phyloP scores from a whole-genome alignment of 306 rosid species.

The Oemleria cerasiformis region DNA sequence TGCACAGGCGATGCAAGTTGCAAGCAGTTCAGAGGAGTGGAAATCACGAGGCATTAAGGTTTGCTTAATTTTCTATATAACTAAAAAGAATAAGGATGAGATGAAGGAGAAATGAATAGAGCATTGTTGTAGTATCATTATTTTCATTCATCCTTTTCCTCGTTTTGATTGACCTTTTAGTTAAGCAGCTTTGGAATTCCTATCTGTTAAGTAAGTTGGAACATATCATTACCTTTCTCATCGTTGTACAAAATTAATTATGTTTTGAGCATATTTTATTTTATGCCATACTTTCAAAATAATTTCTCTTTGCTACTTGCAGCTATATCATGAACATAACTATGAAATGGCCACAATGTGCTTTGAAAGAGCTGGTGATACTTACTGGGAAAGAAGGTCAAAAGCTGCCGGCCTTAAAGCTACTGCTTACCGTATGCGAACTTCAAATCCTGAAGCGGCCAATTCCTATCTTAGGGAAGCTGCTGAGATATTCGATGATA shows the following conservation, averaged over 20 bases:
- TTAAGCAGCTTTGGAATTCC: no score
- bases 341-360: conserved; percentile 74
- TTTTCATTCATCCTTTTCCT: no score
- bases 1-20: conserved; percentile 70
- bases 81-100: not conserved
- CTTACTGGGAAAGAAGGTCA: conserved; percentile 68
- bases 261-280: conserved; percentile 35
- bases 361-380: conserved; percentile 71
- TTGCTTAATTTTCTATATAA: not conserved
- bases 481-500: conserved; percentile 25
- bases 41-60: conserved; percentile 72
- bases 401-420: conserved; percentile 67
- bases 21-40: conserved; percentile 77
- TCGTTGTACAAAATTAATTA: no score
- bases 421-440: conserved; percentile 42
- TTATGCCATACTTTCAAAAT: conserved; percentile 30
- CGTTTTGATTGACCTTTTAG: no score
- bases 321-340: conserved; percentile 61
- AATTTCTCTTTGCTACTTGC: conserved; percentile 6
- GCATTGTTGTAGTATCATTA: not conserved
- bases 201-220: no score
- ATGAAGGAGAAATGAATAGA: not conserved
- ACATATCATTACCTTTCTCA: no score
- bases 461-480: conserved; percentile 65
- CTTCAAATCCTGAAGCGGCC: conserved; percentile 40